Percentiles rank a stretch among this genome's conserved stretches.
phyloP scores from a whole-genome alignment of 352 stramenopile genomes.

The Pythium dissimile region DNA sequence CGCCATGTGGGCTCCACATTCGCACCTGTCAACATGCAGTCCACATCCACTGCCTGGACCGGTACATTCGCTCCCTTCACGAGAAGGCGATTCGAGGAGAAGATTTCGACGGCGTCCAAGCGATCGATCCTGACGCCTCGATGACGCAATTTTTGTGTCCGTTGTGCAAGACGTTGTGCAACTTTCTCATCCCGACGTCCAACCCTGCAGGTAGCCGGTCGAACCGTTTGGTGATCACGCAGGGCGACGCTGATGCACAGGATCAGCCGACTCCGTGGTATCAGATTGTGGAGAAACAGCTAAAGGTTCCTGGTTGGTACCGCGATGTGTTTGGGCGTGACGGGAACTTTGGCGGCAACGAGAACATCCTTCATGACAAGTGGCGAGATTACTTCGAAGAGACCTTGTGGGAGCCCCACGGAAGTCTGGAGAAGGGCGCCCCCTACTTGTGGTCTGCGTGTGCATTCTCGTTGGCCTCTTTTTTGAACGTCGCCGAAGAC shows the following conservation, averaged over 20 bases:
- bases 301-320: slow-evolving; percentile 63
- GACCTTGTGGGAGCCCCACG: slow-evolving; percentile 83
- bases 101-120: slow-evolving; percentile 86
- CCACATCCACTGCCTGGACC: slow-evolving; percentile 83
- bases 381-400: slow-evolving; percentile 89
- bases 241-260: slow-evolving; percentile 3
- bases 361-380: slow-evolving; percentile 62
- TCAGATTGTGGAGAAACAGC: slow-evolving; percentile 56
- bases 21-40: slow-evolving; percentile 86
- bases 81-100: slow-evolving; percentile 86
- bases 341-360: slow-evolving; percentile 41
- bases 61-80: slow-evolving; percentile 82
- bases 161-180: slow-evolving; percentile 91
- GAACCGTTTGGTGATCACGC: not conserved
- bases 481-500: slow-evolving; percentile 65
- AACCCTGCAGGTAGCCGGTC: slow-evolving; percentile 29
- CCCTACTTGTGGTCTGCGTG: slow-evolving; percentile 84
- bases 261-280: slow-evolving; percentile 41
- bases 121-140: slow-evolving; percentile 81
- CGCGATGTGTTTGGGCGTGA: slow-evolving; percentile 67
- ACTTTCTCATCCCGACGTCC: slow-evolving; percentile 86
- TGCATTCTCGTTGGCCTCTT: slow-evolving; percentile 76
- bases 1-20: slow-evolving; percentile 75
- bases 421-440: slow-evolving; percentile 80
- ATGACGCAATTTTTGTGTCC: slow-evolving; percentile 92